phyloP scores from a whole-genome alignment of 2,329 filamentous ascomycete species.

The Phialemoniopsis sp. region DNA sequence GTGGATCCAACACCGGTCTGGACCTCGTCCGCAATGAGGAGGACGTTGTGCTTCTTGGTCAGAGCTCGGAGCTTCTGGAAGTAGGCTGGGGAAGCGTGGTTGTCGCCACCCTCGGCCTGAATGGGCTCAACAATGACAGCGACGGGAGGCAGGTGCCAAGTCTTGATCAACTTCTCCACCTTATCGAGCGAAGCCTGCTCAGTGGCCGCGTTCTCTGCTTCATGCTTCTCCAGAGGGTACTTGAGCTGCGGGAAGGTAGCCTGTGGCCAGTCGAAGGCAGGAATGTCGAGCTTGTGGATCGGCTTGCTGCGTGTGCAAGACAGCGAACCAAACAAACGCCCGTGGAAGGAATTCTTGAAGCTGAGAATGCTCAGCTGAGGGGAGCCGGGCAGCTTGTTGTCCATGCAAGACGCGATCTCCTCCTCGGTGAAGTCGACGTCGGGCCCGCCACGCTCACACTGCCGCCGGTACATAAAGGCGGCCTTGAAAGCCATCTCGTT shows the following conservation, averaged over 20 bases:
- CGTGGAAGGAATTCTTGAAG: slow-evolving; percentile 87
- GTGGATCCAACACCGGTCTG: slow-evolving; percentile 92
- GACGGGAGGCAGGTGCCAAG: slow-evolving; percentile 73
- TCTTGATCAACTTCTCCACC: slow-evolving; percentile 76
- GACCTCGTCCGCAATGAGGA: slow-evolving; percentile 91
- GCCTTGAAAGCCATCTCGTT: slow-evolving; percentile 96
- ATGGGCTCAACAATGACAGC: slow-evolving; percentile 87
- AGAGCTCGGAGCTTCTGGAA: slow-evolving; percentile 80
- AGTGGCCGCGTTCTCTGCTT: slow-evolving; percentile 73
- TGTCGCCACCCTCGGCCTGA: slow-evolving; percentile 91
- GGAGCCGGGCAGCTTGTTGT: slow-evolving; percentile 73
- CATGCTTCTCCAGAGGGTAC: slow-evolving; percentile 80
- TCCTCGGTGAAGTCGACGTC: slow-evolving; percentile 74
- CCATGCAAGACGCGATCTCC: slow-evolving; percentile 73
- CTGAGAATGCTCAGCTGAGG: slow-evolving; percentile 79
- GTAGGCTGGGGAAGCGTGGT: slow-evolving; percentile 84
- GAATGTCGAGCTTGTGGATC: slow-evolving; percentile 93
- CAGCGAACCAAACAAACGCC: slow-evolving; percentile 80
- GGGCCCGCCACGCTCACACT: slow-evolving; percentile 73
- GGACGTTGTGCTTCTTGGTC: slow-evolving; percentile 71
- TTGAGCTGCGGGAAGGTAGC: slow-evolving; percentile 81
- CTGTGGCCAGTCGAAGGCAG: slow-evolving; percentile 92
- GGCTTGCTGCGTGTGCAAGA: slow-evolving; percentile 90
- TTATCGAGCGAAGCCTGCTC: slow-evolving; percentile 79
- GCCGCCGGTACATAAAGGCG: slow-evolving; percentile 88